Base-by-base conservation (phyloP, 345 rosid species). In the Geranium rotundifolium region DNA sequence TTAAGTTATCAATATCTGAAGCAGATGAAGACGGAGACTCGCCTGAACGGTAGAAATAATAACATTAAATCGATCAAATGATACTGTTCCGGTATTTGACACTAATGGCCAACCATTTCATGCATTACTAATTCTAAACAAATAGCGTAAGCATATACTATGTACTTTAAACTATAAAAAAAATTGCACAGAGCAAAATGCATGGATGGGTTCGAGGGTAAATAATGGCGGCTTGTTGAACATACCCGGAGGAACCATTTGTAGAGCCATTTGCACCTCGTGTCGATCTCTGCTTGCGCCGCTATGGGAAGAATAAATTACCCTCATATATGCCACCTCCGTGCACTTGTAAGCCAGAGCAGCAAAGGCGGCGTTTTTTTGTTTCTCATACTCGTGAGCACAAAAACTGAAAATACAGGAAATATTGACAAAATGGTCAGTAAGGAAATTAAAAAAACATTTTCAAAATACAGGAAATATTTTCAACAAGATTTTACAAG, bases 1-100 rank as follows among this genome's bases (percentile, higher is more conserved):
- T 90, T 75, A 88, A 78, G 70, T 95, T 91, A 77, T 90, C 97
- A 56, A 95, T 80, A 73, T 90, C 95, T 49, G 99, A 95, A 54
- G 93, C 99, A 75, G 99, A 88, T 54, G 99, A 95, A 65, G 97
- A 88, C 71, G 99, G 96, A 71, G 99, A 95, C 73, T 90, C 99
- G 19, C 95, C 99, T 95, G 76, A 72, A 61, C 29, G 31, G 23
- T 49, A 41, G 61, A 19, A 64, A 61, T 50, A 61, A 19, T 29
- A 66, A 16, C 19, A 56, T 67, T 57, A 63, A 61, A 39, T 57
- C 54, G 60, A 66, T 34, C 41, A 34, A 34, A 34, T 34, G 41
- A 34, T 34, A 34, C 6, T 34, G 10, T 34, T 34, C 41, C 41
- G 10, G 10, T 34, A 34, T 34, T 34, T 34, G 10, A 34, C 15